These are phyloP conservation scores for Phaeoacremonium minimum DNA, from an alignment of 2,329 filamentous ascomycete genomes.

Conservation along the genomic window DNA sequence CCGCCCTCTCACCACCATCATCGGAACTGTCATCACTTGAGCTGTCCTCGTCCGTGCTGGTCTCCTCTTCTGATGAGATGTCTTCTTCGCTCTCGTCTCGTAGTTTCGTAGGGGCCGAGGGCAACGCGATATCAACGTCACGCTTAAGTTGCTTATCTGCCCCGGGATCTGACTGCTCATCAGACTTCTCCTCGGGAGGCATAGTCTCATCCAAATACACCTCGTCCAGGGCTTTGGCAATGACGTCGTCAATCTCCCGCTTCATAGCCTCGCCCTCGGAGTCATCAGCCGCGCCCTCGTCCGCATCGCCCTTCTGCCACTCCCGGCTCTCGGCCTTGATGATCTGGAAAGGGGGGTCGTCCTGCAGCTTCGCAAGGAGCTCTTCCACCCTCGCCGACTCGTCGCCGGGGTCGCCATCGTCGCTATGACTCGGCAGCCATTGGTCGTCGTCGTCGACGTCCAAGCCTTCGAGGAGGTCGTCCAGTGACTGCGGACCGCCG, in stretches of 20 bases:
- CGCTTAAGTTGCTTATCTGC: neutral
- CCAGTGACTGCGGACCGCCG: constrained; percentile 43
- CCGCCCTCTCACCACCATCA: too few species aligned
- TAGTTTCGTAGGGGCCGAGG: neutral
- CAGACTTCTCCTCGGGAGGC: neutral
- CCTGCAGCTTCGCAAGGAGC: constrained; percentile 12
- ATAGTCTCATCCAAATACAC: constrained; percentile 25
- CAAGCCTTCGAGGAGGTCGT: constrained; percentile 45
- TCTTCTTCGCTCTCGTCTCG: constrained; percentile 1
- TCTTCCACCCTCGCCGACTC: constrained; percentile 10
- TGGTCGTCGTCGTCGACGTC: constrained; percentile 21
- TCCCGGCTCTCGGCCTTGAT: too few species aligned
- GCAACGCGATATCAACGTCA: neutral
- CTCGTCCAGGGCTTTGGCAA: constrained; percentile 43
- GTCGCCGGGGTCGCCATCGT: constrained; percentile 20
- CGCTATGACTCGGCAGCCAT: constrained; percentile 1
- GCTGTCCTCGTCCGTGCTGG: neutral
- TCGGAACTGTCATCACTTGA: constrained; percentile 9
- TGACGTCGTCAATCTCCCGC: constrained; percentile 35
- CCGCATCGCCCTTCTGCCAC: neutral
- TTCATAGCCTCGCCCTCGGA: constrained; percentile 49
- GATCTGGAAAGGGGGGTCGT: too few species aligned
- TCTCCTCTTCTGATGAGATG: constrained; percentile 3
- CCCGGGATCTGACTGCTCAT: constrained; percentile 4
- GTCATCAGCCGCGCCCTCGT: constrained; percentile 23